These are phyloP conservation scores for Beauveria australis DNA, from an alignment of 2,329 filamentous ascomycete genomes.

Conservation along the genomic window DNA sequence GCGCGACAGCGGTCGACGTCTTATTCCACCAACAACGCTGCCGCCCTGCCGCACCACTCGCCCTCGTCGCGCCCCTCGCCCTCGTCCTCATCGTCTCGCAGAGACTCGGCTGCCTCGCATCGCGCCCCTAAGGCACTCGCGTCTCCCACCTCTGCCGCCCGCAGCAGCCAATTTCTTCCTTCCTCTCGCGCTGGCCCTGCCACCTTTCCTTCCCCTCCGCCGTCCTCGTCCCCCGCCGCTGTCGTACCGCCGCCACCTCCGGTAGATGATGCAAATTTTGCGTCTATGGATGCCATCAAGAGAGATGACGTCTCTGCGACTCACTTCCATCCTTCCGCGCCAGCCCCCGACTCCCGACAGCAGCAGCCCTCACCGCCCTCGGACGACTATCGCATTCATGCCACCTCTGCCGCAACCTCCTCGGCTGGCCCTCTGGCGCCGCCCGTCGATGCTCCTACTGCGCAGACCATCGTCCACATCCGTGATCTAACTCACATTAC, in stretches of 20 bases:
- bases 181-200: conserved; percentile 33
- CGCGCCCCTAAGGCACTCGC: conserved; percentile 16
- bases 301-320: conserved; percentile 8
- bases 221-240: conserved; percentile 42
- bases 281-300: conserved; percentile 41
- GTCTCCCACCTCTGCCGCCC: conserved; percentile 11
- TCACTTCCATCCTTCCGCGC: conserved; percentile 2
- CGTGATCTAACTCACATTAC: conserved; percentile 88
- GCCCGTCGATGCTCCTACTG: conserved; percentile 21
- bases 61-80: conserved; percentile 8
- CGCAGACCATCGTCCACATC: conserved; percentile 61
- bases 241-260: conserved; percentile 23
- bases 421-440: conserved; percentile 13
- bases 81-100: conserved; percentile 13
- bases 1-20: conserved; percentile 15
- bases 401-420: conserved; percentile 24
- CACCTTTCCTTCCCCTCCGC: conserved; percentile 45
- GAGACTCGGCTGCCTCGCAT: conserved; percentile 12
- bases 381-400: conserved; percentile 20
- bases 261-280: conserved; percentile 33
- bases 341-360: conserved; percentile 11
- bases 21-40: conserved; percentile 5
- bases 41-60: conserved; percentile 6
- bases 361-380: conserved; percentile 29
- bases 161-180: conserved; percentile 14